Evolutionary conservation across 2,329 filamentous ascomycete genomes (phyloP), one percentile per base, ranked within the genome.

Genomic region (Ascochyta rabiei): DNA sequence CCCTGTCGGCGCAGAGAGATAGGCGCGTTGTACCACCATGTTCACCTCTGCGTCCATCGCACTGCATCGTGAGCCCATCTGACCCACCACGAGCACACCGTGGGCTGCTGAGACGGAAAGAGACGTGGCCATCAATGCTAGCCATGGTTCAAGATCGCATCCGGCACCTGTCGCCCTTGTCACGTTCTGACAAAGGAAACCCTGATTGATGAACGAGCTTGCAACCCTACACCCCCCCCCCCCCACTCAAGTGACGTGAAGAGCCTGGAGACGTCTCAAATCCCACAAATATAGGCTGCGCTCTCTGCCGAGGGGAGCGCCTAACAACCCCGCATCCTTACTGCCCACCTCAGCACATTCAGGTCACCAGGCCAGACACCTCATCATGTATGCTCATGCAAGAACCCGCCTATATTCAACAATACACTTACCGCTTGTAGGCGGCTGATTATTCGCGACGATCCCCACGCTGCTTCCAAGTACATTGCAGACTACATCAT

Each of bases 401-500:
- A 56, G 44, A 45, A 44, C 52, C 58, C 43, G 26, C 49, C 55
- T 41, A 40, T 33, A 41, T 49, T 47, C 53, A 66, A 45, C 58
- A 60, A 45, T 47, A 54, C 53, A 64, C 69, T 74, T 59, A 75
- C 68, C 48, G 45, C 51, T 56, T 64, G 31, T 66, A 95, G 91
- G 90, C 87, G 90, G 79, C 85, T 95, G 70, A 93, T 95, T 76
- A 89, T 95, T 72, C 84, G 89, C 73, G 87, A 93, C 74, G 83
- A 91, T 68, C 82, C 88, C 64, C 75, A 81, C 49, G 79, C 82
- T 59, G 89, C 89, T 52, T 90, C 89, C 69, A 81, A 82, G 65
- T 92, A 93, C 75, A 89, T 93, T 63, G 89, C 90, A 58, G 87
- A 90, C 74, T 92, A 93, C 76, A 88, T 95, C 66, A 86, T 93